Conservation (phyloP, 352 stramenopile genomes). For the Plasmopara muralis region DNA sequence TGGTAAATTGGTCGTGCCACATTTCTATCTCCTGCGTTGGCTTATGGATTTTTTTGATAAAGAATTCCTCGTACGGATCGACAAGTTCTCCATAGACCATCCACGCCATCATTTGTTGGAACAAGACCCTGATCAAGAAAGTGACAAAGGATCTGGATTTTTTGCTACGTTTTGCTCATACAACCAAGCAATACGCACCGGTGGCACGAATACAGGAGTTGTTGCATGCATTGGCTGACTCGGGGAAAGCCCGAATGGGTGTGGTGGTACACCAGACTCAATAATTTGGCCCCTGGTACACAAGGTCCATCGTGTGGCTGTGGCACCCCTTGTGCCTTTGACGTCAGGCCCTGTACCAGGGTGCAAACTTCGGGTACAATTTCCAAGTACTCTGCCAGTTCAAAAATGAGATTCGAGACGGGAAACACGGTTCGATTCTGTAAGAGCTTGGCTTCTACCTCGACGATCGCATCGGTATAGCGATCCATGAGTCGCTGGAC, state of each 20-base stretch:
- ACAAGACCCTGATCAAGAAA: conserved; percentile 40
- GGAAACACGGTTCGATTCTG: conserved; percentile 38
- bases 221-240: conserved; percentile 44
- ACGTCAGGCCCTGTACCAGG: conserved; percentile 37
- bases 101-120: conserved; percentile 78
- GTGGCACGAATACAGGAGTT: conserved; percentile 48
- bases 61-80: conserved; percentile 72
- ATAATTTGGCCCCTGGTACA: conserved; percentile 32
- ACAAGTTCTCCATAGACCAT: conserved; percentile 67
- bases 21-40: background rate
- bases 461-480: conserved; percentile 48
- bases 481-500: conserved; percentile 42
- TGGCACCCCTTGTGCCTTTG: background rate
- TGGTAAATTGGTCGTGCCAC: conserved; percentile 46
- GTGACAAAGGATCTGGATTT: background rate
- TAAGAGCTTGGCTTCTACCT: conserved; percentile 51
- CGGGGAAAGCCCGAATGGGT: conserved; percentile 54
- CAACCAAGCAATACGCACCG: conserved; percentile 19
- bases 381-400: conserved; percentile 58
- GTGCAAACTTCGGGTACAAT: conserved; percentile 50
- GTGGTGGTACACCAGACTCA: conserved; percentile 37
- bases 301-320: conserved; percentile 7
- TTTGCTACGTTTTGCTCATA: too few species aligned
- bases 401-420: conserved; percentile 56
- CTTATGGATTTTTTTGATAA: conserved; percentile 34